Base-by-base conservation (phyloP, 2,329 filamentous ascomycete genomes). In the Curvularia hawaiiensis region DNA sequence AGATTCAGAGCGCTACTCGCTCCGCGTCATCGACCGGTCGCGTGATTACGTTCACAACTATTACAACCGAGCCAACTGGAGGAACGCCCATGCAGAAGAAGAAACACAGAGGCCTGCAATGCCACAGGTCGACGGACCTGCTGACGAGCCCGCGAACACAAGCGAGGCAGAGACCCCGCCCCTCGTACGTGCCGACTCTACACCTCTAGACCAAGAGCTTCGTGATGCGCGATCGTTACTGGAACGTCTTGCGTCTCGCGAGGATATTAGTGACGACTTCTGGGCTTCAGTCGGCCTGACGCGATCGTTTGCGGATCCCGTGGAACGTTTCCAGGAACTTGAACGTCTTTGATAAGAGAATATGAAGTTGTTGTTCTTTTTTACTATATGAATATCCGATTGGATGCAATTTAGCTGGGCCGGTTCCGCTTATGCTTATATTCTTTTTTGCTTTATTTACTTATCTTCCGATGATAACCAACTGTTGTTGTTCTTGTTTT, bases 231-330 rank as follows among this genome's bases (percentile, higher is more conserved):
- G 90, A 65, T 82, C 83, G 50, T 89, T 96, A 46, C 82, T 95
- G 35, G 86, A 88, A 64, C 83, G 86, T 43, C 81, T 96, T 53
- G 86, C 88, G 33, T 83, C 85, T 18, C 81, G 90, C 24, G 85
- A 91, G 69, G 90, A 93, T 66, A 89, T 95, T 52, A 89, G 90
- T 0, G 90, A 95, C 60, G 88, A 91, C 62, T 93, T 89, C 87
- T 96, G 91, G 91, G 75, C 75, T 52, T 78, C 75, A 20, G 77
- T 80, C 18, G 79, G 79, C 12, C 61, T 81, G 55, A 67, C 68
- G 44, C 66, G 71, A n/a, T 66, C 69, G 3, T 65, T 75, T 54
- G 67, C 72, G 1, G 72, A 75, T 52, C 70, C 70, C n/a, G 64
- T 75, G 4, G 71, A 74, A 59, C 66, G 70, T 26, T 64, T 74